Conservation (phyloP, 192 early-diverging fungal species). For the Podila horticola region DNA sequence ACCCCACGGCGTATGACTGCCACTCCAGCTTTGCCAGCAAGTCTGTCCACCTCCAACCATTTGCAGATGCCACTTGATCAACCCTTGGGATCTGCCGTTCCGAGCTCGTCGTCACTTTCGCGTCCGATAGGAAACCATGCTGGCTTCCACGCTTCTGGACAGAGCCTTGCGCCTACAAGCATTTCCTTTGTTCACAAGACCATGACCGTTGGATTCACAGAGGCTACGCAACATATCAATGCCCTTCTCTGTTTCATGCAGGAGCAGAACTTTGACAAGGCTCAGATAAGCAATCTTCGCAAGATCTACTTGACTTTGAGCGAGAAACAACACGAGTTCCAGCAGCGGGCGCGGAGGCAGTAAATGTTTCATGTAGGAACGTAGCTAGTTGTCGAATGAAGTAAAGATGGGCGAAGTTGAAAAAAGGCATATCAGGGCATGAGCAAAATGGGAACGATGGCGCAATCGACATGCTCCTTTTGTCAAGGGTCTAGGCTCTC, state of each 20-base stretch:
- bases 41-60: no score
- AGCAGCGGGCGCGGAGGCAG: no score
- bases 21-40: no score
- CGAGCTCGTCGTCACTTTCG: background rate
- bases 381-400: no score
- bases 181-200: background rate
- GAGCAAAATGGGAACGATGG: no score
- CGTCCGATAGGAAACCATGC: background rate
- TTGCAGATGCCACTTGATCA: no score
- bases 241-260: constrained; percentile 41
- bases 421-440: no score
- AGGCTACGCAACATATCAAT: constrained; percentile 23
- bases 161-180: background rate
- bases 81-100: no score
- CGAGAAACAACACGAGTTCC: constrained; percentile 13
- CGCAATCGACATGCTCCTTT: no score
- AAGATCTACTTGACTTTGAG: constrained; percentile 22
- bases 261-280: constrained; percentile 19
- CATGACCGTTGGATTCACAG: constrained; percentile 19
- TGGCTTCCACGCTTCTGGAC: background rate
- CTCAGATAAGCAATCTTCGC: constrained; percentile 13
- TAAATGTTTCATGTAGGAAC: background rate
- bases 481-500: no score
- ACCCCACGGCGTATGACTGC: no score
- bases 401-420: no score